Percentiles rank a stretch among this genome's conserved stretches.
Conservation (phyloP, 139 green algal genomes). For the Mychonastes homosphaera region DNA sequence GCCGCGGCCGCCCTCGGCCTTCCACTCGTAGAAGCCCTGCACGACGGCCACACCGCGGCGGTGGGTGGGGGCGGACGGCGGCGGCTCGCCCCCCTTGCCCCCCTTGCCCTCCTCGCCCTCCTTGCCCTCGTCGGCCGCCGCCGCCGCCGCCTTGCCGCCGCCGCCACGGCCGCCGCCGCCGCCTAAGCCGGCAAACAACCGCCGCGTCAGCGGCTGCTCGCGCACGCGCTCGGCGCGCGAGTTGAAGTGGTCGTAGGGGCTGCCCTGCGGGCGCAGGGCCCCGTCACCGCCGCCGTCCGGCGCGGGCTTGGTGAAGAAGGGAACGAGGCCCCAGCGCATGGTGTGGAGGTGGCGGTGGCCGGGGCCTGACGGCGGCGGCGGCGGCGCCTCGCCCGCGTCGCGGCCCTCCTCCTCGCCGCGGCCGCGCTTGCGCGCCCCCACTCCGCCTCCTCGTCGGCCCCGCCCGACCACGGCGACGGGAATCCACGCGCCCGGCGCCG, state of each 20-base stretch:
- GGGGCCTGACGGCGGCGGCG: too few species aligned
- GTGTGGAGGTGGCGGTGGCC: too few species aligned
- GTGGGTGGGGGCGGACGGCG: neutral
- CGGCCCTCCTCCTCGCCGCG: too few species aligned
- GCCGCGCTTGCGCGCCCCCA: too few species aligned
- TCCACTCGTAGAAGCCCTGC: conserved; percentile 80
- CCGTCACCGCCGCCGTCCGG: neutral
- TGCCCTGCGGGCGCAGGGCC: conserved; percentile 46
- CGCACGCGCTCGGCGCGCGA: conserved; percentile 42
- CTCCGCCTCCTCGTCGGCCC: too few species aligned
- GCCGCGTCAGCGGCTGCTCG: conserved; percentile 54
- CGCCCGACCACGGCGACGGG: too few species aligned
- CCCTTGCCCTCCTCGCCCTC: neutral
- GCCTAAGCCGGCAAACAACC: conserved; percentile 30
- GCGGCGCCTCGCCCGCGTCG: too few species aligned
- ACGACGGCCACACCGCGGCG: conserved; percentile 56
- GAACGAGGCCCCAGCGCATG: conserved; percentile 79
- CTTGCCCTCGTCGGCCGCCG: neutral
- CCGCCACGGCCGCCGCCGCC: neutral
- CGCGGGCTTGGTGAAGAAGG: conserved; percentile 51
- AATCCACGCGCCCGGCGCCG: conserved; percentile 25
- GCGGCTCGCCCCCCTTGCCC: too few species aligned
- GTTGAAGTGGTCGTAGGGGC: conserved; percentile 56
- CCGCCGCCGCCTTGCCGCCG: neutral
- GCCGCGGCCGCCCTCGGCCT: conserved; percentile 34